phyloP scores from a whole-genome alignment of 176 grass and related monocot species.

The Raddia guianensis region DNA sequence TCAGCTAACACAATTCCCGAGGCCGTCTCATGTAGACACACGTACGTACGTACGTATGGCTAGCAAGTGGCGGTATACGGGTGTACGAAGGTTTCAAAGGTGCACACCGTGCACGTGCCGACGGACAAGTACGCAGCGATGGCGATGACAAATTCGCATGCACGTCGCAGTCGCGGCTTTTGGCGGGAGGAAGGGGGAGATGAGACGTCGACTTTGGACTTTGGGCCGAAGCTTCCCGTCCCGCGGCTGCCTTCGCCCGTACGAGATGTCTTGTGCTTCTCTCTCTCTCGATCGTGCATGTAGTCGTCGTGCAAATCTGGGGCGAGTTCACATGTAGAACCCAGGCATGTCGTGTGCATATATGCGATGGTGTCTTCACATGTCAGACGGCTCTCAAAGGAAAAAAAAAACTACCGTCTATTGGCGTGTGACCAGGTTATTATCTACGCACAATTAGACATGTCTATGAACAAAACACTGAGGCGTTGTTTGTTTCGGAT shows the following conservation, averaged over 20 bases:
- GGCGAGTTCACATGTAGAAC: conserved; percentile 16
- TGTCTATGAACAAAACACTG: no score
- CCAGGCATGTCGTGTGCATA: no score
- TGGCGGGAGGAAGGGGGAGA: background rate
- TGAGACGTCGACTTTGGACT: background rate
- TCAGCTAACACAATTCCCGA: background rate
- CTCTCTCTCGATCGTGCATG: no score
- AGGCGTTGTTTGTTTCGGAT: no score
- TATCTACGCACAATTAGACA: no score
- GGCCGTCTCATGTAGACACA: conserved; percentile 8
- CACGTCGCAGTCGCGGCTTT: conserved; percentile 39
- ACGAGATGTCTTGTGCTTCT: no score
- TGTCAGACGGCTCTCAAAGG: no score
- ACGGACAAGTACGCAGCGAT: background rate
- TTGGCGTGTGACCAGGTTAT: no score
- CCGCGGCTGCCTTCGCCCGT: background rate
- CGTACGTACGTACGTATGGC: no score
- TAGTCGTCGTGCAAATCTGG: no score
- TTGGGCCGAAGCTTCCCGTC: conserved; percentile 42
- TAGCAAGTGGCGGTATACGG: background rate
- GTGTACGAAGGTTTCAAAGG: conserved; percentile 14
- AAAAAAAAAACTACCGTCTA: no score
- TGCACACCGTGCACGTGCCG: conserved; percentile 34
- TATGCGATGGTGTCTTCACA: no score
- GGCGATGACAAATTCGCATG: background rate